A percentile compares a stretch with the other conserved stretches of the same genome.
Evolutionary conservation across 2,329 filamentous ascomycete genomes (phyloP).

Genomic region (Colletotrichum simmondsii): DNA sequence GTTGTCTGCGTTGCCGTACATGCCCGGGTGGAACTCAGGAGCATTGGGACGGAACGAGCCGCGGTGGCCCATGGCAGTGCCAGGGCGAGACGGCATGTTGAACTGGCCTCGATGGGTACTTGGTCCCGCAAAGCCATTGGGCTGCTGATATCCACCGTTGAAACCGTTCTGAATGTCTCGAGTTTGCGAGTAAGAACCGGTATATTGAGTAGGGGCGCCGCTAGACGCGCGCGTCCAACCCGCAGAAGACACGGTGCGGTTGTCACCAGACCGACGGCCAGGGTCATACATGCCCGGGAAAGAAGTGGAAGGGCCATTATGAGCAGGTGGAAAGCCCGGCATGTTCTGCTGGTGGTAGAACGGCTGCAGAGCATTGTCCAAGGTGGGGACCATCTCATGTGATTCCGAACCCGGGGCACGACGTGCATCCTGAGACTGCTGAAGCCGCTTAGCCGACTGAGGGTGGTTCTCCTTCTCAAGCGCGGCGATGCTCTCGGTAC

Average conservation of each 20-base stretch:
- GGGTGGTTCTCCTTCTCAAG: constrained; percentile 22
- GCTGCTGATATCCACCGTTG: constrained; percentile 6
- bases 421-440: not conserved
- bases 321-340: not conserved
- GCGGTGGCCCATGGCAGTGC: constrained; percentile 29
- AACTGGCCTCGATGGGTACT: not conserved
- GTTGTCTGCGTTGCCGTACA: not conserved
- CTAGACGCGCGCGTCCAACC: constrained; percentile 23
- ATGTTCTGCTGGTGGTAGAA: constrained; percentile 19
- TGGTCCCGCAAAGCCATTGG: not conserved
- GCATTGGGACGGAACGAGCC: constrained; percentile 44
- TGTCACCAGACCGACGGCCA: constrained; percentile 13
- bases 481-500: constrained; percentile 28
- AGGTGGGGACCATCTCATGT: constrained; percentile 5
- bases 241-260: constrained; percentile 25
- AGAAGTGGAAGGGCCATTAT: constrained; percentile 9
- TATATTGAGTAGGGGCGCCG: not conserved
- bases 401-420: not conserved
- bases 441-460: not conserved
- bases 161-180: constrained; percentile 7
- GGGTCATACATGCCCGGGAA: constrained; percentile 22
- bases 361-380: constrained; percentile 20
- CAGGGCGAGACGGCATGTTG: constrained; percentile 17
- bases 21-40: constrained; percentile 45
- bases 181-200: constrained; percentile 16